A percentile compares a stretch with the other conserved stretches of the same genome.
phyloP scores from a whole-genome alignment of 2,329 filamentous ascomycete species.

The Scedosporium dehoogii region DNA sequence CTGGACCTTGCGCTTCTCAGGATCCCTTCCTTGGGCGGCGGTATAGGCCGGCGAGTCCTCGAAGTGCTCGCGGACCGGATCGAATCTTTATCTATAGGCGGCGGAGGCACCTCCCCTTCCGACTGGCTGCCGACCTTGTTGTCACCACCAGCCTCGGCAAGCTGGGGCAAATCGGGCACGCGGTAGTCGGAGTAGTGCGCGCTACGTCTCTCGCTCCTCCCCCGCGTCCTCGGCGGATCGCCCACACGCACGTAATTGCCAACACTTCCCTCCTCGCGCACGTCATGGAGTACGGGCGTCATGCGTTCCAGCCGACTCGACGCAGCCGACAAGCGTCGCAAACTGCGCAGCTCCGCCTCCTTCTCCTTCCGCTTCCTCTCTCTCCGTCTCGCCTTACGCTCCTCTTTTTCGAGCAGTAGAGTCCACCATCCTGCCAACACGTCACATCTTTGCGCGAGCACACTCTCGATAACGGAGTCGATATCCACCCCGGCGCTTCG shows the following conservation, averaged over 20 bases:
- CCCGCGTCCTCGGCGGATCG: constrained; percentile 55
- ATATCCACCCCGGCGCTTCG: constrained; percentile 88
- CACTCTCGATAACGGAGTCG: constrained; percentile 88
- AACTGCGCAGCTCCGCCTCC: constrained; percentile 69
- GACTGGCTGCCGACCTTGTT: constrained; percentile 26
- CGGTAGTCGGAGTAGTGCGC: constrained; percentile 55
- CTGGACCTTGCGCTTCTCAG: constrained; percentile 60
- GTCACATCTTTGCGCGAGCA: constrained; percentile 82
- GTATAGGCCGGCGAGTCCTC: constrained; percentile 61
- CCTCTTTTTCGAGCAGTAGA: constrained; percentile 85
- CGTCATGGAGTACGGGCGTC: constrained; percentile 65
- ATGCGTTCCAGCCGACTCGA: constrained; percentile 78
- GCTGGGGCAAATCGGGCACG: constrained; percentile 64
- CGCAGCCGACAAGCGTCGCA: constrained; percentile 76
- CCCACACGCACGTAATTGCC: constrained; percentile 25
- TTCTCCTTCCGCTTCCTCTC: constrained; percentile 79
- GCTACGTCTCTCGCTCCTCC: constrained; percentile 68
- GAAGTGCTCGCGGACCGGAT: constrained; percentile 69
- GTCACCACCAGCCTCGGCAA: constrained; percentile 51
- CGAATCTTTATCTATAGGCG: constrained; percentile 70
- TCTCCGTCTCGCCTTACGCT: constrained; percentile 69
- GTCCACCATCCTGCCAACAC: constrained; percentile 93
- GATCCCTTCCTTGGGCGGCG: constrained; percentile 75
- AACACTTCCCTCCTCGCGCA: constrained; percentile 62
- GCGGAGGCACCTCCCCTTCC: constrained; percentile 46